These are phyloP conservation scores for Rhodotorula sp. DNA, from an alignment of 1,284 basidiomycete genomes.

Conservation along the genomic window DNA sequence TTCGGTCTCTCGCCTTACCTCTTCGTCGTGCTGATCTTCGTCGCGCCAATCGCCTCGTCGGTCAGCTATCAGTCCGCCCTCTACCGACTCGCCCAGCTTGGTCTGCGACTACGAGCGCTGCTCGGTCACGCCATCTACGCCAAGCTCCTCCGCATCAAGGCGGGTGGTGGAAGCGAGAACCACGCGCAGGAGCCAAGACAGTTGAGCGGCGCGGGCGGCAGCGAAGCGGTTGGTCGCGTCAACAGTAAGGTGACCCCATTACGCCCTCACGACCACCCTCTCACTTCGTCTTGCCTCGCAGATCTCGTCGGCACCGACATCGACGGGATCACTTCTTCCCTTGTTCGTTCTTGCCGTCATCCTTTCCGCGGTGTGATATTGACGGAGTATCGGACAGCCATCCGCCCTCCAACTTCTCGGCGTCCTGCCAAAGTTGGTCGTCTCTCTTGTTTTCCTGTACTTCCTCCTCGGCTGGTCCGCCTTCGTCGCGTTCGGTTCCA, in stretches of 20 bases:
- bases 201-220: conserved; percentile 5
- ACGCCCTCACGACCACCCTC: too few relatives aligned
- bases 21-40: conserved; percentile 33
- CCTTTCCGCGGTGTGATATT: background rate
- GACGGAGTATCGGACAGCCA: background rate
- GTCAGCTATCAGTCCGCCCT: conserved; percentile 34
- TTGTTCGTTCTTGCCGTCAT: background rate
- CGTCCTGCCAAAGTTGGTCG: conserved; percentile 58
- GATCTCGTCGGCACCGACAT: conserved; percentile 39
- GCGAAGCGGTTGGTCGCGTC: conserved; percentile 30
- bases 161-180: conserved; percentile 26
- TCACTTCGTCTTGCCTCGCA: background rate
- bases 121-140: conserved; percentile 28
- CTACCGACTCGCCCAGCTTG: conserved; percentile 31
- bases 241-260: conserved; percentile 24
- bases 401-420: conserved; percentile 29
- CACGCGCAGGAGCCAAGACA: background rate
- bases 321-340: conserved; percentile 33
- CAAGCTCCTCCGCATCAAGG: conserved; percentile 32
- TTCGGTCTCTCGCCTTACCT: conserved; percentile 28
- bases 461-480: conserved; percentile 66
- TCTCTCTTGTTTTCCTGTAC: conserved; percentile 76
- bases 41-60: conserved; percentile 27
- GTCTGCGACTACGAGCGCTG: conserved; percentile 18
- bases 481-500: conserved; percentile 33